Base-by-base conservation (phyloP, 257 asterid genomes). In the Nicotiana otophora region DNA sequence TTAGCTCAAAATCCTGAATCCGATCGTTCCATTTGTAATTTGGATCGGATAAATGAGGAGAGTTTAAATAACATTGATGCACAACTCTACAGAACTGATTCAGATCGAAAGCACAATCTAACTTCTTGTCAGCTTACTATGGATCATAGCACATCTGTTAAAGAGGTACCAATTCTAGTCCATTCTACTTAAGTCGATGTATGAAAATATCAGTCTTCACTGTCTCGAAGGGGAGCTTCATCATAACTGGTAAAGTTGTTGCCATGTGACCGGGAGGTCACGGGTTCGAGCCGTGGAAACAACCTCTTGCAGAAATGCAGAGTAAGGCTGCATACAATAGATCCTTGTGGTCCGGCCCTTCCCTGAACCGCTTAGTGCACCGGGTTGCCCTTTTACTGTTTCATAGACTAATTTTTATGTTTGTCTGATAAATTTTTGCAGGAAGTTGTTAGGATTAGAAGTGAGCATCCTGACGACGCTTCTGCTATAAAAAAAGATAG, bases 131-230 rank as follows among this genome's bases (percentile, higher is more conserved):
- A 96, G 89, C 96, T 96, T 75, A 94, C 99, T 11, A 86, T 77
- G 87, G 99, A 96, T 89, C 99, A 96, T 84, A 87, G 95, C 84
- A 94, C 99, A 10, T 90, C 91, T 31, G 86, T 89, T 28, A 90
- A 85, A 85, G 98, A 96, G 98, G 99, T 96, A 31, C 5, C 7
- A n/a, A 5, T 69, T 68, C 26, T 68, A 66, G 51, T 67, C 46
- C 46, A 72, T 61, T 60, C 80, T 76, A 19, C 12, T 19, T 34
- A 5, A 28, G 30, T 23, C 26, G 26, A 23, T 23, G 2, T 28
- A 28, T 2, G 30, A 28, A 28, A 28, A 28, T 28, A 28, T 28
- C 30, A 28, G 30, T 28, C 30, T 28, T 28, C 30, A 28, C 30
- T 28, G 30, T 28, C 30, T 28, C 30, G 0, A 28, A 28, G 30